Evolutionary conservation across 1,139 yeast species (phyloP), one percentile per base, ranked within the genome.

Genomic region (Scheffersomyces insectosa): DNA sequence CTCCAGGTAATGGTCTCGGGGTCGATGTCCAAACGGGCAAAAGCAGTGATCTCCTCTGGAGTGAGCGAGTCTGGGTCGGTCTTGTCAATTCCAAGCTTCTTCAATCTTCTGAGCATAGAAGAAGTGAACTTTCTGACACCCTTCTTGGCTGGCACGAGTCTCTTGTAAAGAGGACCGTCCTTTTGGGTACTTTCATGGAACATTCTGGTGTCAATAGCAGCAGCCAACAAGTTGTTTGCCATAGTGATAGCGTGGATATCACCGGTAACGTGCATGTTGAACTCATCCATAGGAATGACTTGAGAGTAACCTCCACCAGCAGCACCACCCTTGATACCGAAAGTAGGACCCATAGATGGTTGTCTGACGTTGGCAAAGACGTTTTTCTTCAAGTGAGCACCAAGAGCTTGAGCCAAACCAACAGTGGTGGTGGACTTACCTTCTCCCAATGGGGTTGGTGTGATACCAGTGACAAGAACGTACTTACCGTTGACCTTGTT

Each of bases 301-400:
- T 93, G 98, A 8, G 98, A 86, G 70, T 91, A 93, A 48, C 99
- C 99, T 65, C 99, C 99, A 63, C 99, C 99, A 14, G 99, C 98
- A 51, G 99, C 99, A 70, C 99, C 99, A 65, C 98, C 98, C 72
- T 91, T 93, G 63, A 93, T 90, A 70, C 99, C 99, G 60, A 93
- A 93, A 15, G 99, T 93, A 47, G 99, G 99, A 42, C 99, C 99
- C 97, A 93, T 91, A 13, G 96, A 87, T 36, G 99, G 99, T 68
- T 93, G 99, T 71, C 99, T 86, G 46, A 93, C 97, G 63, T 89
- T 91, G 50, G 99, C 99, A 63, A 93, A 85, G 15, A 91, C 91
- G 47, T 85, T 82, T 67, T 88, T 86, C 51, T 86, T 81, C 59
- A 91, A 76, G 59, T 89, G 96, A 36, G 97, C 97, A 54, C 97